Percentiles rank a stretch among this genome's conserved stretches.
Evolutionary conservation across 2,329 filamentous ascomycete species (phyloP).

Genomic region (Aspergillus clavatus): DNA sequence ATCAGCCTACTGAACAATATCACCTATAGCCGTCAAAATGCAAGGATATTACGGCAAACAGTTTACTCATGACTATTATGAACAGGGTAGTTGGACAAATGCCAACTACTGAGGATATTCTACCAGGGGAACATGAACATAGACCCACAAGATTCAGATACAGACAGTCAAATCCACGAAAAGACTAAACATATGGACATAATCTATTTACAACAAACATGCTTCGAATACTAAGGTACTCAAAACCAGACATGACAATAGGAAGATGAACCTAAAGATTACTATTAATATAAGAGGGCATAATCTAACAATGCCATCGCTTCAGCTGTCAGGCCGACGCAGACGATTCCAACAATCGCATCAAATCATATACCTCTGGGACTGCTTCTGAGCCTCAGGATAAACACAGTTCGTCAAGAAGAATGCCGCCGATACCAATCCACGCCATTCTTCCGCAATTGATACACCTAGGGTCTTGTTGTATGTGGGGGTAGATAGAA

Average conservation of each 20-base stretch:
- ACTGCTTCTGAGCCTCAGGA: slow-evolving; percentile 1
- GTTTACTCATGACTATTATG: too few relatives aligned
- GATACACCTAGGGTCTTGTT: slow-evolving; percentile 3
- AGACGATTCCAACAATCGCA: slow-evolving; percentile 15
- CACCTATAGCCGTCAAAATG: too few relatives aligned
- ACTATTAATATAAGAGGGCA: slow-evolving; percentile 21
- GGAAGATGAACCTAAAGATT: slow-evolving; percentile 19
- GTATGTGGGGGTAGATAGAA: too few relatives aligned
- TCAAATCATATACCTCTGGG: slow-evolving; percentile 18
- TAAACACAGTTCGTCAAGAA: slow-evolving; percentile 1
- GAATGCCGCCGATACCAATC: slow-evolving; percentile 1
- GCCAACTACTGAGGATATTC: too few relatives aligned
- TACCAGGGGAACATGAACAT: too few relatives aligned
- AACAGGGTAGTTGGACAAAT: too few relatives aligned
- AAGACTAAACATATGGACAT: background rate
- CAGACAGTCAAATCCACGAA: background rate
- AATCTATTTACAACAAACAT: background rate
- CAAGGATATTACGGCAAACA: too few relatives aligned
- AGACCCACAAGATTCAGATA: too few relatives aligned
- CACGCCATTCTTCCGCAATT: background rate
- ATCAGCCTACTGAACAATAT: too few relatives aligned
- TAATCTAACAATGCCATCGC: slow-evolving; percentile 16
- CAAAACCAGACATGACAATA: background rate
- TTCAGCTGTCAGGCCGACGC: background rate
- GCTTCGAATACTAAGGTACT: background rate